These are phyloP conservation scores for Curvularia verruculosa DNA, from an alignment of 2,329 filamentous ascomycete species.

Conservation along the genomic window DNA sequence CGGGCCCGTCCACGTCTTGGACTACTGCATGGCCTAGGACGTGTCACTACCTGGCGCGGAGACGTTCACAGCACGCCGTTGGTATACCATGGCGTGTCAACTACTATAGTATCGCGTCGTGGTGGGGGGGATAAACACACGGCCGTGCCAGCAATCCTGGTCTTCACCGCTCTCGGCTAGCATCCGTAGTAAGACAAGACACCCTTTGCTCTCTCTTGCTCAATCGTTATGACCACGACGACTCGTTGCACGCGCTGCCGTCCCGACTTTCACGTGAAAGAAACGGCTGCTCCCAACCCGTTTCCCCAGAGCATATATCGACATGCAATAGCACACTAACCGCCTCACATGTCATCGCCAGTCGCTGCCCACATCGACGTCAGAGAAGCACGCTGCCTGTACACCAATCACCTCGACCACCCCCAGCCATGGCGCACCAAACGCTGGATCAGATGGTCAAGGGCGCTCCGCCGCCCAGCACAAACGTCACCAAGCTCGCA, in stretches of 20 bases:
- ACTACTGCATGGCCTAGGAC: slow-evolving; percentile 14
- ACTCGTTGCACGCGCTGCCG: background rate
- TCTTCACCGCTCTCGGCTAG: slow-evolving; percentile 28
- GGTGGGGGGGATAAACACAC: slow-evolving; percentile 13
- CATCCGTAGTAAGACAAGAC: no score
- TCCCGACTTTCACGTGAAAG: slow-evolving; percentile 3
- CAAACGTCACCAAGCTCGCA: slow-evolving; percentile 35
- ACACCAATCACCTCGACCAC: background rate
- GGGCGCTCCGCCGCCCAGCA: slow-evolving; percentile 74
- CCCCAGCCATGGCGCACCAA: slow-evolving; percentile 19
- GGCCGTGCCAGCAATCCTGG: slow-evolving; percentile 19
- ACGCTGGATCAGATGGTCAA: slow-evolving; percentile 89
- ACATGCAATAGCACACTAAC: slow-evolving; percentile 2
- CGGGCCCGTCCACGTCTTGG: slow-evolving; percentile 7
- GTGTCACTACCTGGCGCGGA: no score
- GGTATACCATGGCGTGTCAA: background rate
- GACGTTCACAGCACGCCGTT: no score
- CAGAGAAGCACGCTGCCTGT: background rate
- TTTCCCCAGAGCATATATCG: background rate
- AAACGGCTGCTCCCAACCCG: background rate
- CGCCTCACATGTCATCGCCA: slow-evolving; percentile 13
- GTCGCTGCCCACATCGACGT: background rate
- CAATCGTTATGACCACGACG: slow-evolving; percentile 7
- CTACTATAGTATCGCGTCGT: background rate
- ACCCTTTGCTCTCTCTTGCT: background rate